Evolutionary conservation across 1,284 basidiomycete species (phyloP).

Genomic region (Coriolopsis trogii): DNA sequence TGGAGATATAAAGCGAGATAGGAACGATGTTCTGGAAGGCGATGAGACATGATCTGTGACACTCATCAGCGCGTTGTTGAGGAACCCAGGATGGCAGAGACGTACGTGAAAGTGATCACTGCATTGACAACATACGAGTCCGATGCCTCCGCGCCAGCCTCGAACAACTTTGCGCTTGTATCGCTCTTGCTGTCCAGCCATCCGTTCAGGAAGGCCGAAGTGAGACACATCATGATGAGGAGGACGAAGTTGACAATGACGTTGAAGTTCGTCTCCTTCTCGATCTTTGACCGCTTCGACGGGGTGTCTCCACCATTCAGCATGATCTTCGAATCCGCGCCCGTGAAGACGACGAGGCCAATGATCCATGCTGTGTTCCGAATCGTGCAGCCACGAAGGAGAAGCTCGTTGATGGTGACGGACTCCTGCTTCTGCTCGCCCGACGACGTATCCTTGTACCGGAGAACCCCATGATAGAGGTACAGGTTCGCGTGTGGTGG

Average conservation of each 20-base stretch:
- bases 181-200: slow-evolving; percentile 61
- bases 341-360: slow-evolving; percentile 93
- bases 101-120: slow-evolving; percentile 89
- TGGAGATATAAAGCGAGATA: slow-evolving; percentile 96
- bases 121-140: slow-evolving; percentile 72
- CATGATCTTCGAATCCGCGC: slow-evolving; percentile 98
- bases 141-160: slow-evolving; percentile 65
- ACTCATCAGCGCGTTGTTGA: background rate
- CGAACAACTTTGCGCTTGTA: slow-evolving; percentile 79
- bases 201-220: slow-evolving; percentile 78
- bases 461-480: slow-evolving; percentile 84
- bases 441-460: slow-evolving; percentile 60
- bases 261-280: slow-evolving; percentile 99
- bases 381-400: slow-evolving; percentile 91
- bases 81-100: slow-evolving; percentile 19
- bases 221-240: slow-evolving; percentile 77
- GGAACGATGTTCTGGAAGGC: slow-evolving; percentile 99
- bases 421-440: slow-evolving; percentile 64
- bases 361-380: slow-evolving; percentile 96
- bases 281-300: slow-evolving; percentile 94
- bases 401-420: slow-evolving; percentile 89
- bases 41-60: slow-evolving; percentile 78
- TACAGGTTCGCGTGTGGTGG: slow-evolving; percentile 95
- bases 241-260: slow-evolving; percentile 93
- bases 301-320: slow-evolving; percentile 92